Conservation (phyloP, 2,329 filamentous ascomycete genomes). For the Diaporthe sp. region DNA sequence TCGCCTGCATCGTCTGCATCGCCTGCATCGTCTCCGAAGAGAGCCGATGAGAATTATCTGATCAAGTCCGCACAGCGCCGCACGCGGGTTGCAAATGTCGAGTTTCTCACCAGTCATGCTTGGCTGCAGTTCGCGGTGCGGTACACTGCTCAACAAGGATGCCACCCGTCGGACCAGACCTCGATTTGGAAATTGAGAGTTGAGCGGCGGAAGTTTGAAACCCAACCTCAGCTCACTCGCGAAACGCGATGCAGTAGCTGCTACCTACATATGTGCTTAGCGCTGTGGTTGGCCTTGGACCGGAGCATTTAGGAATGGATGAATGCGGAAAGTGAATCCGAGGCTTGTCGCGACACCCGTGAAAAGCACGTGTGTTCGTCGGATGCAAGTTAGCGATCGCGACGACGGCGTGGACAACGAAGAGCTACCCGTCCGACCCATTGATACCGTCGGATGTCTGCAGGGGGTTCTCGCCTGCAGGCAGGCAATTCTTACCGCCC, state of each 20-base stretch:
- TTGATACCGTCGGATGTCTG: slow-evolving; percentile 30
- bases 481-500: slow-evolving; percentile 25
- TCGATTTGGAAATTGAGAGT: slow-evolving; percentile 31
- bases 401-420: slow-evolving; percentile 11
- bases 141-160: slow-evolving; percentile 17
- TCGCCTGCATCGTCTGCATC: neutral
- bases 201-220: slow-evolving; percentile 32
- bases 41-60: neutral
- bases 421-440: slow-evolving; percentile 23
- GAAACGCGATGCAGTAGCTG: slow-evolving; percentile 31
- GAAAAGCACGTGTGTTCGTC: slow-evolving; percentile 31
- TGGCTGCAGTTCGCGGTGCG: slow-evolving; percentile 3
- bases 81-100: neutral
- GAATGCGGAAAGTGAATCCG: slow-evolving; percentile 34
- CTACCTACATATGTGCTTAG: slow-evolving; percentile 28
- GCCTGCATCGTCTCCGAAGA: neutral
- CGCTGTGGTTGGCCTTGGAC: slow-evolving; percentile 19
- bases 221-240: slow-evolving; percentile 34
- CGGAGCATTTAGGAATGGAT: slow-evolving; percentile 15
- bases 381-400: slow-evolving; percentile 34
- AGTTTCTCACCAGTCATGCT: neutral
- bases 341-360: slow-evolving; percentile 9
- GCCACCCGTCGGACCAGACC: slow-evolving; percentile 12
- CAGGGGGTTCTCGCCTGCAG: neutral
- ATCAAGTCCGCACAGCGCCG: neutral